Conservation (phyloP, 768 basidiomycete species). For the Crucibulum laeve region DNA sequence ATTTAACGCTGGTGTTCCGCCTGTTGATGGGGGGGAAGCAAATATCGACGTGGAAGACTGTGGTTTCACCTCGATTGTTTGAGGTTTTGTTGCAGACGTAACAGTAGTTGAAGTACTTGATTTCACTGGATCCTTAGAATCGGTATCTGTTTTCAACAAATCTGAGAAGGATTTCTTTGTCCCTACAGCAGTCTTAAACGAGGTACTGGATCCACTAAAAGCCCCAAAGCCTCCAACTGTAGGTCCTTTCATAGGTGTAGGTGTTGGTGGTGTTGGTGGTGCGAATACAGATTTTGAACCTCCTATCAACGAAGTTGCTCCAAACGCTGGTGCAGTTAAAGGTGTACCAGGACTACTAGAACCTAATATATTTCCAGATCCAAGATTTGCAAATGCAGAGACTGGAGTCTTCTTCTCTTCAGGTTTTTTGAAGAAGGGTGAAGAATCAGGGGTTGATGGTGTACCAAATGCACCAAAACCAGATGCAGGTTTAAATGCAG, state of each 20-base stretch:
- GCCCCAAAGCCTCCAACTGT: constrained; percentile 44
- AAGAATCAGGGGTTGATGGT: constrained; percentile 31
- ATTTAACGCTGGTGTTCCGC: too few species aligned
- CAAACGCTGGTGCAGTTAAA: constrained; percentile 29
- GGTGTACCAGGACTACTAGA: constrained; percentile 13
- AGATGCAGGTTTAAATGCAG: constrained; percentile 31
- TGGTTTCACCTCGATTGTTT: not conserved
- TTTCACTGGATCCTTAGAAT: constrained; percentile 18
- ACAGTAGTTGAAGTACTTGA: constrained; percentile 3
- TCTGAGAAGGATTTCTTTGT: constrained; percentile 53
- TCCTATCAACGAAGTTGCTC: constrained; percentile 31
- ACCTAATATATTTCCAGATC: constrained; percentile 10
- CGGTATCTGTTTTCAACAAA: constrained; percentile 40
- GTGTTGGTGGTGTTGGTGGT: constrained; percentile 16
- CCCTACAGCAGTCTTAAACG: constrained; percentile 38
- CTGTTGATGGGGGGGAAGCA: not conserved
- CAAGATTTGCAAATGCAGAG: constrained; percentile 30
- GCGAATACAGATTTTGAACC: constrained; percentile 26
- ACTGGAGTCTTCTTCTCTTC: constrained; percentile 27
- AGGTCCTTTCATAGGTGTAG: constrained; percentile 22
- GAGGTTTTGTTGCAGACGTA: constrained; percentile 1
- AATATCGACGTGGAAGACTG: not conserved
- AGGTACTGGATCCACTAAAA: constrained; percentile 37
- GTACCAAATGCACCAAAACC: constrained; percentile 49
- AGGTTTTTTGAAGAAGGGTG: constrained; percentile 49